Evolutionary conservation across 495 filamentous ascomycete genomes (phyloP).

Genomic region (Elasticomyces elasticus): DNA sequence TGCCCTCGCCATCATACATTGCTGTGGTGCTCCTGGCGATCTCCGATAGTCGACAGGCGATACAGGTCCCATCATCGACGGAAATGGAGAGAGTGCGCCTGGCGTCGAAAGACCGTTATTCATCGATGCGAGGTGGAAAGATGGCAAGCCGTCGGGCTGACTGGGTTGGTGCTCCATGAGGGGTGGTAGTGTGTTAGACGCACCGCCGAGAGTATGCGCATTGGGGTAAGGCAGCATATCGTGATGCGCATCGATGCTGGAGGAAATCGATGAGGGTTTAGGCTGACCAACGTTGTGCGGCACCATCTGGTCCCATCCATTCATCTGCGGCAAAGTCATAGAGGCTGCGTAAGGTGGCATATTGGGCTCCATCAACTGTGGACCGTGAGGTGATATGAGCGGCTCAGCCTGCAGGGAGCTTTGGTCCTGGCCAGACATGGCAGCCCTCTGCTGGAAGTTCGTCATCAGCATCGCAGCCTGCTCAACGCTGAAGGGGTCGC

Average conservation of each 20-base stretch:
- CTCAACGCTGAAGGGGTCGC: conserved; percentile 94
- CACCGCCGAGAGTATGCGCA: conserved; percentile 43
- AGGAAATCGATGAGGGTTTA: conserved; percentile 58
- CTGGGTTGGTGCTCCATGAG: conserved; percentile 56
- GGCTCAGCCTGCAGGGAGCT: conserved; percentile 50
- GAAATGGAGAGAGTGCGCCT: conserved; percentile 70
- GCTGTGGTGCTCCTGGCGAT: conserved; percentile 50
- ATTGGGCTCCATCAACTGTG: conserved; percentile 32
- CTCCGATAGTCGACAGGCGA: conserved; percentile 60
- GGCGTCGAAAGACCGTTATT: conserved; percentile 65
- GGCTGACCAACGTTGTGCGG: conserved; percentile 43
- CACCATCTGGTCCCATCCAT: conserved; percentile 72
- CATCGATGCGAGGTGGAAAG: conserved; percentile 59
- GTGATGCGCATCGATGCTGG: conserved; percentile 52
- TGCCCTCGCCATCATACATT: conserved; percentile 33
- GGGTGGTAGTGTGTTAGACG: conserved; percentile 51
- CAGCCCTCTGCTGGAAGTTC: conserved; percentile 95
- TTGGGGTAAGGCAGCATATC: conserved; percentile 50
- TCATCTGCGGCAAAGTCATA: conserved; percentile 74
- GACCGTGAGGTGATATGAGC: conserved; percentile 57
- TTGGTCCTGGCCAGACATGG: conserved; percentile 63
- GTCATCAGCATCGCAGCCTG: conserved; percentile 98
- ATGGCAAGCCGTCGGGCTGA: conserved; percentile 51
- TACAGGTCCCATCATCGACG: conserved; percentile 61
- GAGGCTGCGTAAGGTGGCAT: conserved; percentile 56